Conservation (phyloP, 192 early-diverging fungal species). For the Backusella luteola region DNA sequence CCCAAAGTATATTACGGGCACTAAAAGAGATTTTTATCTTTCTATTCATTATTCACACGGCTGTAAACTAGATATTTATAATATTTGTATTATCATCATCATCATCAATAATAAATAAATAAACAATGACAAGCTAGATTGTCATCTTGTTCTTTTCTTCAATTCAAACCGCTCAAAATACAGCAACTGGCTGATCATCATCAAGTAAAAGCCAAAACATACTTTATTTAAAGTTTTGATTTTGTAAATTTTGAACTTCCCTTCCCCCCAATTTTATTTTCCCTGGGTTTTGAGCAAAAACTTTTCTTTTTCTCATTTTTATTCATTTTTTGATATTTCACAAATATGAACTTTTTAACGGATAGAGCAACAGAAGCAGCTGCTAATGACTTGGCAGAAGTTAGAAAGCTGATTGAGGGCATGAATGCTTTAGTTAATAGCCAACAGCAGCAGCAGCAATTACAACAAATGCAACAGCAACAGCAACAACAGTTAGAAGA, state of each 20-base stretch:
- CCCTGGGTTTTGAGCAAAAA: not conserved
- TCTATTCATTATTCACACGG: not conserved
- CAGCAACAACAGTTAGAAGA: conserved; percentile 7
- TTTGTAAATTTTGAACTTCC: not conserved
- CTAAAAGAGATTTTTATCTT: not conserved
- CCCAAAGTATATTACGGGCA: conserved; percentile 31
- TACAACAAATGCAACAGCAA: conserved; percentile 24
- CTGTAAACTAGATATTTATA: conserved; percentile 1
- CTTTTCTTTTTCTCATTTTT: not conserved
- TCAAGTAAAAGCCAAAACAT: too few species aligned
- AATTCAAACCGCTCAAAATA: not conserved
- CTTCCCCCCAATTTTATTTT: not conserved
- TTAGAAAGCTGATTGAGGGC: conserved; percentile 38
- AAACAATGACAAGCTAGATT: too few species aligned
- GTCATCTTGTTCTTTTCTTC: too few species aligned
- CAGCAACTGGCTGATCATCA: not conserved
- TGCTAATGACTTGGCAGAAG: conserved; percentile 38
- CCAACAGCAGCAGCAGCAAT: conserved; percentile 26
- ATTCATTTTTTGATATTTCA: not conserved
- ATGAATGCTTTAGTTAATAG: conserved; percentile 37
- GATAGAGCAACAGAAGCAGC: conserved; percentile 26
- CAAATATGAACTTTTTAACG: not conserved
- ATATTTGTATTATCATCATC: not conserved
- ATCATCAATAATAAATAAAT: not conserved
- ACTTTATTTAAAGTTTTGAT: not conserved